Base-by-base conservation (phyloP, 148 eudicot species). In the Drosera capensis region DNA sequence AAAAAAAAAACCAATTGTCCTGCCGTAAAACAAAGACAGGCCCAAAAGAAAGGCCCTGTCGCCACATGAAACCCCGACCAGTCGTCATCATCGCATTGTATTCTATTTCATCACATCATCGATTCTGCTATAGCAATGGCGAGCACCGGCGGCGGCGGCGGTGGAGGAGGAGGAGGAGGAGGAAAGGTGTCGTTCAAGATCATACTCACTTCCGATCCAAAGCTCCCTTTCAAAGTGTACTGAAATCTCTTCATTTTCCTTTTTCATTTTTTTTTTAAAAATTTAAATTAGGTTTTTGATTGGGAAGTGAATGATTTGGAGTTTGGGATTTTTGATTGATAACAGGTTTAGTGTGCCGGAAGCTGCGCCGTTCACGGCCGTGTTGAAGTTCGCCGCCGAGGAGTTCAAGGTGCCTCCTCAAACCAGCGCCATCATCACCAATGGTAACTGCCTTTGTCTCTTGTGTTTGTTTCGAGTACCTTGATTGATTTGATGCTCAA, bases 321-420 rank as follows among this genome's bases (percentile, higher is more conserved):
- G n/a, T n/a, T n/a, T n/a, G n/a, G n/a, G 8, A 34, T 14, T 8
- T 7, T 25, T 20, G 13, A 18, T 34, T 34, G 1, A 0, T 18
- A 41, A 41, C 66, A 83, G 96, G 57, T 88, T 88, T 71, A 83
- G 94, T 55, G 94, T 88, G 8, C 97, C 94, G 8, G 97, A 88
- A 65, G 97, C 77, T 3, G 97, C 94, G 14, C 97, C 57, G 18
- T 53, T 88, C 65, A 88, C 97, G 2, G 97, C 97, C 1, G 97
- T 88, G 19, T 73, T 90, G 20, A 90, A 90, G 70, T 90, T 68
- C 52, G 79, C 95, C 3, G 99, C 99, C n/a, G 99, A 90, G 55
- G 99, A 90, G 68, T 90, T 90, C 54, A 90, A 90, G 58, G 99
- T 90, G 21, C 99, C 99, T 60, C 95, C 99, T 6, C 99, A 90